These are phyloP conservation scores for Psilocybe sp. DNA, from an alignment of 768 basidiomycete genomes.

Conservation along the genomic window DNA sequence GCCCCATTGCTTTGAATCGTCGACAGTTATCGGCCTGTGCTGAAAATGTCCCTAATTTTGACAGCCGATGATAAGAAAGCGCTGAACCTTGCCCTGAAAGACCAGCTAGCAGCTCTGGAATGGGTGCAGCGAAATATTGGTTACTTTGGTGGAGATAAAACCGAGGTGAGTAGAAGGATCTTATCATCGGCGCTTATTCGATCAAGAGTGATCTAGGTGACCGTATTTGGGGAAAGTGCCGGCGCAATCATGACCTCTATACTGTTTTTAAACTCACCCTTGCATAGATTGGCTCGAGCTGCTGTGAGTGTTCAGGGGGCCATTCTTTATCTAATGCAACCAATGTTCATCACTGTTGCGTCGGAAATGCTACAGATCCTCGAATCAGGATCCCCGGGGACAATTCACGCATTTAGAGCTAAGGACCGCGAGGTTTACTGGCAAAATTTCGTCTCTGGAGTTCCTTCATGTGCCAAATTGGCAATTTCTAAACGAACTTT, in stretches of 20 bases:
- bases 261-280: slow-evolving; percentile 24
- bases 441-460: slow-evolving; percentile 26
- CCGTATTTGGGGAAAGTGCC: slow-evolving; percentile 45
- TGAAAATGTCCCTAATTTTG: background rate
- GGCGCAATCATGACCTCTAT: slow-evolving; percentile 37
- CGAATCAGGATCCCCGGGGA: slow-evolving; percentile 29
- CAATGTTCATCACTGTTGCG: background rate
- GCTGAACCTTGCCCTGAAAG: slow-evolving; percentile 46
- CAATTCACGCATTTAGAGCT: slow-evolving; percentile 24
- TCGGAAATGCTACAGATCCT: slow-evolving; percentile 19
- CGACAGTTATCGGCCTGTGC: background rate
- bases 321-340: background rate
- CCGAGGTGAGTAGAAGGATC: slow-evolving; percentile 14
- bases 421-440: slow-evolving; percentile 24
- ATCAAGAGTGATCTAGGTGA: slow-evolving; percentile 27
- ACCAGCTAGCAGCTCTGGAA: slow-evolving; percentile 40
- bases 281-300: slow-evolving; percentile 22
- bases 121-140: slow-evolving; percentile 63
- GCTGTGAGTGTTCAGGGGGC: slow-evolving; percentile 10
- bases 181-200: too few relatives aligned
- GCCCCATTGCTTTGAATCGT: background rate
- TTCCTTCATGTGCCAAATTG: slow-evolving; percentile 21
- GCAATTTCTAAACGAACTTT: slow-evolving; percentile 21
- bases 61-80: slow-evolving; percentile 32
- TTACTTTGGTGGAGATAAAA: slow-evolving; percentile 55